These are phyloP conservation scores for Fusarium sp. DNA, from an alignment of 2,329 filamentous ascomycete genomes.

Conservation along the genomic window DNA sequence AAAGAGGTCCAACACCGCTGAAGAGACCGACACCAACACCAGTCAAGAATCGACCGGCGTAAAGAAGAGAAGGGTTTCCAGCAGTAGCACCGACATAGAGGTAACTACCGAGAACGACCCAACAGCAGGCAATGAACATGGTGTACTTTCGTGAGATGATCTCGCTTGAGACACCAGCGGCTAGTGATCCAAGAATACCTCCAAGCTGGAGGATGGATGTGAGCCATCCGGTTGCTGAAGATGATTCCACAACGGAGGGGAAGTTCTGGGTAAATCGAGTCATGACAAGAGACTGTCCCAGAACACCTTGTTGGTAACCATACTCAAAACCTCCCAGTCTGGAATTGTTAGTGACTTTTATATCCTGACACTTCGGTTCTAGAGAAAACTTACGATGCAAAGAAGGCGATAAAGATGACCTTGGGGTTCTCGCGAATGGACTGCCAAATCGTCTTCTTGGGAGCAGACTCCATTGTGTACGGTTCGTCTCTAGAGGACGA, in stretches of 20 bases:
- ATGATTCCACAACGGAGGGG: conserved; percentile 59
- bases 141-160: conserved; percentile 64
- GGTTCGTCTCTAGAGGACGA: conserved; percentile 13
- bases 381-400: conserved; percentile 40
- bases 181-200: conserved; percentile 62
- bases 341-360: not conserved
- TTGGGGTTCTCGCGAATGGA: conserved; percentile 37
- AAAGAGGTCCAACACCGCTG: conserved; percentile 59
- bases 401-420: conserved; percentile 44
- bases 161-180: conserved; percentile 61
- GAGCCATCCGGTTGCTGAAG: conserved; percentile 63
- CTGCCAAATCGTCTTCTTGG: conserved; percentile 28
- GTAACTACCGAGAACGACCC: conserved; percentile 61
- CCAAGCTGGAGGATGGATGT: conserved; percentile 64
- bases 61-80: conserved; percentile 57
- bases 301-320: conserved; percentile 63
- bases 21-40: conserved; percentile 63
- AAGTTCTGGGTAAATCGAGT: conserved; percentile 62
- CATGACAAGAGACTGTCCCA: conserved; percentile 67
- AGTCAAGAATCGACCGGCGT: conserved; percentile 63
- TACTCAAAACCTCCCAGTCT: conserved; percentile 46
- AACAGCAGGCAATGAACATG: conserved; percentile 62
- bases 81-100: conserved; percentile 58
- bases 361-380: rapidly evolving
- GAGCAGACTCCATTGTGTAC: conserved; percentile 20